Conservation (phyloP, 148 eudicot species). For the Silene uniflora region DNA sequence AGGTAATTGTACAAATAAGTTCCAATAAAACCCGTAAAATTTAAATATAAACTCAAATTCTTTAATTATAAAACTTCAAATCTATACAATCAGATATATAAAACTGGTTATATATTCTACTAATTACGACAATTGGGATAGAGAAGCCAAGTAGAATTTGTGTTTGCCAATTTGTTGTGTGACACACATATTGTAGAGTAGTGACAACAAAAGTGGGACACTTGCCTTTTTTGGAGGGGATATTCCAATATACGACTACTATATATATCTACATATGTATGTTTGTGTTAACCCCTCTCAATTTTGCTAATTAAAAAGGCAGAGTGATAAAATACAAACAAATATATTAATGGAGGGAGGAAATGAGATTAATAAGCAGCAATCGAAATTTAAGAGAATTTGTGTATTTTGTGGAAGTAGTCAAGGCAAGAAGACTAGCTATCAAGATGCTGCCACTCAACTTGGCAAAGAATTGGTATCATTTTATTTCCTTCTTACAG, state of each 20-base stretch:
- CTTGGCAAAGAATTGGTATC: constrained; percentile 90
- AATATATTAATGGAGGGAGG: constrained; percentile 56
- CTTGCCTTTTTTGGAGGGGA: neutral
- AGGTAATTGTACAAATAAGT: no score
- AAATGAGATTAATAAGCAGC: constrained; percentile 36
- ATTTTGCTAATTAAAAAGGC: constrained; percentile 6
- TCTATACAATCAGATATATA: no score
- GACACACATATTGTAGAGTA: constrained; percentile 7
- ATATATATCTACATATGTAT: no score
- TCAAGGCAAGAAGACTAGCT: constrained; percentile 90
- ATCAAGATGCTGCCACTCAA: constrained; percentile 95
- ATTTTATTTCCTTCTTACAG: no score
- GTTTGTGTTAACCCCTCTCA: neutral
- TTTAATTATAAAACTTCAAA: no score
- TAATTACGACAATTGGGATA: no score
- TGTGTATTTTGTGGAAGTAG: constrained; percentile 99
- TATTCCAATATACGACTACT: neutral
- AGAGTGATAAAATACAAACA: neutral
- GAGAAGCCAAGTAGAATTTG: no score
- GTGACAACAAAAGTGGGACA: neutral
- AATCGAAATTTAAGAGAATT: constrained; percentile 75
- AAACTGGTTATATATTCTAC: no score
- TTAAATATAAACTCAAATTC: no score
- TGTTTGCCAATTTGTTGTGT: no score
- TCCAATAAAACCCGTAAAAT: no score